phyloP scores from a whole-genome alignment of 257 asterid genomes.

The Solanum chilense region DNA sequence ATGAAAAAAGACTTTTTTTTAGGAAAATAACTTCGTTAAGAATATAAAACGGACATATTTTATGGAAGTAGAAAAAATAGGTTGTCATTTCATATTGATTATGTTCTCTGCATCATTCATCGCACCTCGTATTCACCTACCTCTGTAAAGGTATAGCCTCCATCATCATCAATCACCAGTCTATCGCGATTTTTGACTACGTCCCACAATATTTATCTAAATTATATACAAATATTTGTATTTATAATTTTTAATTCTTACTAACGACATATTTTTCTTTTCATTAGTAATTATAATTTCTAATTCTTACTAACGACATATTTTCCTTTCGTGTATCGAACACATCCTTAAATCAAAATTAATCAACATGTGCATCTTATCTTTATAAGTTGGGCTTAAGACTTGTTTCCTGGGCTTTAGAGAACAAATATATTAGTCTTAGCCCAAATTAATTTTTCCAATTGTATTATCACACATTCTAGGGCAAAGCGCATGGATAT shows the following conservation, averaged over 20 bases:
- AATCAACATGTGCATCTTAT: no score
- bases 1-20: not conserved
- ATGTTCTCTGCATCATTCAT: fast-evolving
- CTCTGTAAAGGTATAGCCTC: not conserved
- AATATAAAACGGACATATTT: not conserved
- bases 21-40: not conserved
- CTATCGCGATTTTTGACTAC: no score
- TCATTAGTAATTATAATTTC: no score
- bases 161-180: not conserved
- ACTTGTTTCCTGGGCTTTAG: not conserved
- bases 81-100: not conserved
- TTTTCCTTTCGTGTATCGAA: no score
- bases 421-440: not conserved
- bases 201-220: no score
- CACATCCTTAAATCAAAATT: no score
- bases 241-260: not conserved
- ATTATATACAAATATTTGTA: not conserved
- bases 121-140: not conserved
- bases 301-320: no score
- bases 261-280: not conserved
- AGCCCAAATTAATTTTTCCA: not conserved
- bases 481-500: no score
- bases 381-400: no score
- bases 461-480: not conserved
- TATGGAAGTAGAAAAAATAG: not conserved